Evolutionary conservation across 2,329 filamentous ascomycete species (phyloP), one percentile per base, ranked within the genome.

Genomic region (Penicillium digitatum): DNA sequence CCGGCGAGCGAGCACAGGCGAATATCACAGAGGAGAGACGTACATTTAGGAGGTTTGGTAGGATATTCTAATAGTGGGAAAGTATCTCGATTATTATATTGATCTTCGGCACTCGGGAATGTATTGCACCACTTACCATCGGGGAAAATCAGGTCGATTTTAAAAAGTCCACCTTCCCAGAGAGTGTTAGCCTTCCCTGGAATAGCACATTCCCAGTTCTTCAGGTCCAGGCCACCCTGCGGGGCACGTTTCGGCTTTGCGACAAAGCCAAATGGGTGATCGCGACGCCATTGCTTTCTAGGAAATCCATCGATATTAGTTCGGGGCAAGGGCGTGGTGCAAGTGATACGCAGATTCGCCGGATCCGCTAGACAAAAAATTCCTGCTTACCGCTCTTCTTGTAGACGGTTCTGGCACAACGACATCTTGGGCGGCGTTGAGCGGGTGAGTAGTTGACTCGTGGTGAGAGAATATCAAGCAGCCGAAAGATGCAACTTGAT

Each of bases 11-110:
- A 8, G 11, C 31, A 12, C 27, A 12, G 14, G 16, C 18, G 9
- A 39, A 16, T 44, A n/a, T 38, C 2, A 12, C 35, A 26, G 20
- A 32, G 5, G 20, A 16, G 14, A 39, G 29, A 78, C 87, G 74
- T 84, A 96, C 94, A 99, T 78, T 99, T 99, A 1, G 94, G 94
- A 31, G 94, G 94, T 76, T 99, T 99, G 48, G 95, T 99, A 16
- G 94, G 94, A 74, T 99, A 99, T 69, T 99, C 94, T 96, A 67
- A 61, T 61, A 43, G 34, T 52, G 44, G 31, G 37, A 56, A 54
- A 54, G 40, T 53, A 57, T 37, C 38, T 54, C 24, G 32, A 51
- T 61, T 46, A 59, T 57, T 46, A 55, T 40, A 42, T 18, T 26
- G 54, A 55, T 56, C 56, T 11, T 49, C 50, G 18, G 29, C 32